Base-by-base conservation (phyloP, 1,139 yeast genomes). In the Suhomyces coccinellae region DNA sequence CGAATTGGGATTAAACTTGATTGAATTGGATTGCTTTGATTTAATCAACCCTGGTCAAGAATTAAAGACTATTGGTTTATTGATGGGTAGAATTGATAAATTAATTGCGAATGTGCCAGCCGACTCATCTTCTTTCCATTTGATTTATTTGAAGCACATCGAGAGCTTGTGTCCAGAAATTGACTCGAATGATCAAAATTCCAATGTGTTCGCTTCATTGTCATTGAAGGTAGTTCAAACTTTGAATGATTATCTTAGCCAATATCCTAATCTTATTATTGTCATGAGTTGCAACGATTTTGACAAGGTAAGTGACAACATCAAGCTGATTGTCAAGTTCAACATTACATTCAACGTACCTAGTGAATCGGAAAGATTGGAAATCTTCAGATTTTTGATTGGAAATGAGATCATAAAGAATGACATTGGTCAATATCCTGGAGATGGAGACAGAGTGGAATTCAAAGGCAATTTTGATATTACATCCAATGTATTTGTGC, bases 311-410 rank as follows among this genome's bases (percentile, higher is more conserved):
- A 80, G 88, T 29, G 88, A 83, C 44, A 73, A 77, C 27, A 66
- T 90, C 6, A 75, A 95, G 51, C 80, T 86, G 48, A 72, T 79
- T 46, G 75, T 90, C 53, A 87, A 85, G 58, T 91, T 91, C 63
- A 96, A 89, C 56, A 69, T 91, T 24, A 80, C 79, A 17, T 74
- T 91, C 17, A 76, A 80, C 2, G 96, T 90, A 1, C 98, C 98
- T 0, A 72, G 77, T 22, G 97, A 91, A 59, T 52, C 59, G 2
- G 97, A 93, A 63, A 76, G 99, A 58, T 62, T 59, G 30, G 71
- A 69, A 32, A 84, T 91, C 5, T 84, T 91, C 61, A 61, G 70
- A 40, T 78, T 77, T 62, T 67, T 80, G 41, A 63, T 78, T 13
- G 54, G 59, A 14, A 58, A 56, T 35, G 66, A 68, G 40, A 52